Evolutionary conservation across 75 land plant genomes (phyloP).

Genomic region (Sequoia sempervirens): DNA sequence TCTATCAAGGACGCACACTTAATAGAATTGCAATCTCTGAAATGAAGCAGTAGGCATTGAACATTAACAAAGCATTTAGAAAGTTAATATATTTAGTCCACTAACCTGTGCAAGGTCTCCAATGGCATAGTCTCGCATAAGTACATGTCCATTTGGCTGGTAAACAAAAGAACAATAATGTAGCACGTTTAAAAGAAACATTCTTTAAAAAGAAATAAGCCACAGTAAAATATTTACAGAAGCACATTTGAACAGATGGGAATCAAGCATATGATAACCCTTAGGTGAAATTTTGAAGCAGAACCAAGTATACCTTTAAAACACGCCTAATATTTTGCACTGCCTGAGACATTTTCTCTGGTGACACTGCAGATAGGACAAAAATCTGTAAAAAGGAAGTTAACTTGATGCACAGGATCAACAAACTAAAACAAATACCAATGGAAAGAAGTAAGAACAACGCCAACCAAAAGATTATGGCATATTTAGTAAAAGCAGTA

Average conservation of each 20-base stretch:
- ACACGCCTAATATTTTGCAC: constrained; percentile 75
- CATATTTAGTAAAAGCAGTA: background rate
- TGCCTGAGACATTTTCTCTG: constrained; percentile 85
- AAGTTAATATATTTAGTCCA: too few species aligned
- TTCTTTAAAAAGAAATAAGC: background rate
- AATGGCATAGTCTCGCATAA: constrained; percentile 90
- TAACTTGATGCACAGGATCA: background rate
- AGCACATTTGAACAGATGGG: background rate
- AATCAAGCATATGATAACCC: background rate
- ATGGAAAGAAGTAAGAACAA: background rate
- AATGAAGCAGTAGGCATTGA: background rate
- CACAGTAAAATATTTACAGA: background rate
- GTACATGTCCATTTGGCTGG: constrained; percentile 88
- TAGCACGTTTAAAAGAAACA: background rate
- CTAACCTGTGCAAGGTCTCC: constrained; percentile 98
- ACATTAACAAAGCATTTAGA: background rate
- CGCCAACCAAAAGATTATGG: background rate
- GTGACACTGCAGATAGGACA: constrained; percentile 93
- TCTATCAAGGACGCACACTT: background rate
- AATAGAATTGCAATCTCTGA: background rate
- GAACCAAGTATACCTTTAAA: constrained; percentile 55
- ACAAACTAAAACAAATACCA: background rate
- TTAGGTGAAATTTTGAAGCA: background rate
- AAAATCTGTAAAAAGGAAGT: constrained; percentile 79
- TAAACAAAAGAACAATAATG: background rate